These are phyloP conservation scores for Paramecium sexaurelia DNA, from an alignment of 73 alveolate genomes.

Conservation along the genomic window DNA sequence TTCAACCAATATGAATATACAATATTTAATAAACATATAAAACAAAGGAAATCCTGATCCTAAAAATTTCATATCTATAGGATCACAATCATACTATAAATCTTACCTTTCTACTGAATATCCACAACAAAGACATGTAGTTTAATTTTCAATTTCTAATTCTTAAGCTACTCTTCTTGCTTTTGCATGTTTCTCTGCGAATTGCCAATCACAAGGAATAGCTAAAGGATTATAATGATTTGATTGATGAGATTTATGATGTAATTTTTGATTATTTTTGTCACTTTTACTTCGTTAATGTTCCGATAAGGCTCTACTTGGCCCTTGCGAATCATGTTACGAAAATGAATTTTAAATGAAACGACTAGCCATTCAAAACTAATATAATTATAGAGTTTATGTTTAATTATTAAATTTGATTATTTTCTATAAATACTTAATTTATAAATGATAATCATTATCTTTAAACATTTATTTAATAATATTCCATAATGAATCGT, in stretches of 20 bases:
- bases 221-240: constrained; percentile 36
- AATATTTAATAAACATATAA: constrained; percentile 42
- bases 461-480: neutral
- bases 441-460: neutral
- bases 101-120: constrained; percentile 40
- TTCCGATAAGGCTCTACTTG: neutral
- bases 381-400: neutral
- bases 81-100: constrained; percentile 47
- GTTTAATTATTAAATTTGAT: neutral
- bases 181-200: constrained; percentile 43
- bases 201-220: constrained; percentile 59
- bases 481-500: constrained; percentile 39
- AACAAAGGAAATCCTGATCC: constrained; percentile 65
- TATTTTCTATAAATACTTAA: neutral
- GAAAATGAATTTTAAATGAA: neutral
- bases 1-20: constrained; percentile 38
- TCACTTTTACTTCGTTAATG: neutral
- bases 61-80: constrained; percentile 52
- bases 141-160: neutral
- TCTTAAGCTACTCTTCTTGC: constrained; percentile 53
- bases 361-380: constrained; percentile 4
- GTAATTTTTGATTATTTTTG: neutral
- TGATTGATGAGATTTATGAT: neutral
- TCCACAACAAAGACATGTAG: constrained; percentile 60
- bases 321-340: neutral